phyloP scores from a whole-genome alignment of 148 eudicot genomes.

The Rhododendron ovatum region DNA sequence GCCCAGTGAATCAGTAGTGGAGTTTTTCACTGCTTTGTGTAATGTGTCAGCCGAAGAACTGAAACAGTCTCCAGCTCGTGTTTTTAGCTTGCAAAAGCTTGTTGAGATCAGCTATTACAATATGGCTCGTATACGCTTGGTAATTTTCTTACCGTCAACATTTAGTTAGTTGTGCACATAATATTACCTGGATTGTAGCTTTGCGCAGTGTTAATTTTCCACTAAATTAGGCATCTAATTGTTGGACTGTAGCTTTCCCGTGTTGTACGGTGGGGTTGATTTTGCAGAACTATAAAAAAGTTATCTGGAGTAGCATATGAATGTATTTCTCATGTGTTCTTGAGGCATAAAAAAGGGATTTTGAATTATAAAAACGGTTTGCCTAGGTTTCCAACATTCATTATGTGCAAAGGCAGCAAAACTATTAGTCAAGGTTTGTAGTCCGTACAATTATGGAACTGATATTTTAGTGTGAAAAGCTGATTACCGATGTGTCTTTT shows the following conservation, averaged over 20 bases:
- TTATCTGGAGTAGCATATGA: not conserved
- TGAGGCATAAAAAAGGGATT: not conserved
- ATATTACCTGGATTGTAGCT: not conserved
- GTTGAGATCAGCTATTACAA: conserved; percentile 98
- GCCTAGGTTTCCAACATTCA: not conserved
- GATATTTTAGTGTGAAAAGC: not conserved
- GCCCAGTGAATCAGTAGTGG: conserved; percentile 95
- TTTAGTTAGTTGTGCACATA: not conserved
- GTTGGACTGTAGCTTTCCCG: not conserved
- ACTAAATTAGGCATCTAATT: not conserved
- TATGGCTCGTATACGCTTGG: conserved; percentile 99
- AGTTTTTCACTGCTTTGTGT: conserved; percentile 93
- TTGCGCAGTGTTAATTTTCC: not conserved
- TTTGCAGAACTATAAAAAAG: not conserved
- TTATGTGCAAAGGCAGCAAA: not conserved
- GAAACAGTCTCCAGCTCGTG: conserved; percentile 90
- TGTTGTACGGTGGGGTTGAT: not conserved
- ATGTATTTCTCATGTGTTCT: not conserved
- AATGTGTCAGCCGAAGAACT: conserved; percentile 91
- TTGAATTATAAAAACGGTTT: not conserved
- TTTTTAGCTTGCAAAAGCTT: conserved; percentile 95
- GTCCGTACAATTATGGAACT: not conserved
- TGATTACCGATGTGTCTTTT: not conserved
- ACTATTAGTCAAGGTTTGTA: not conserved
- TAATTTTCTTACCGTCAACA: conserved; percentile 32